A percentile compares a stretch with the other conserved stretches of the same genome.
phyloP scores from a whole-genome alignment of 2,329 filamentous ascomycete species.

The Teratosphaeria gauchensis region DNA sequence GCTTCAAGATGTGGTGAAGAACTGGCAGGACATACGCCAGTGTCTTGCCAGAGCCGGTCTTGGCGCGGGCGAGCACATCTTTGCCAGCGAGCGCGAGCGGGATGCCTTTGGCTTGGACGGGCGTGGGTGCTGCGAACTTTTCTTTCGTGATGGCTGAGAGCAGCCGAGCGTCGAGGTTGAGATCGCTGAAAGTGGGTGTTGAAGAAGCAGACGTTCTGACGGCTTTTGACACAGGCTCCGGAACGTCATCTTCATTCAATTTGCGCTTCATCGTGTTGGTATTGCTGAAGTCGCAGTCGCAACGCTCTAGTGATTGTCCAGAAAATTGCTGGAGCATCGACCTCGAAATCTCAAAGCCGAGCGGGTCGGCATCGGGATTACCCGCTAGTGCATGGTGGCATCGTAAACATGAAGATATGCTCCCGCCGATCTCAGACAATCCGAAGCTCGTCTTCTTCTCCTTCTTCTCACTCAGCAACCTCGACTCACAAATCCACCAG shows the following conservation, averaged over 20 bases:
- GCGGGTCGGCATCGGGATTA: no score
- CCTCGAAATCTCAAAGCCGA: neutral
- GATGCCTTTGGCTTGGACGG: conserved; percentile 78
- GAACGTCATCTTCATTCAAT: conserved; percentile 39
- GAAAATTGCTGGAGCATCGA: neutral
- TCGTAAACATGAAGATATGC: no score
- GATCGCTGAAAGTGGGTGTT: conserved; percentile 55
- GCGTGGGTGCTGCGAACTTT: conserved; percentile 77
- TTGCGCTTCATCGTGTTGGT: conserved; percentile 37
- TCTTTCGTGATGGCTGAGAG: conserved; percentile 78
- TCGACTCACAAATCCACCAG: no score
- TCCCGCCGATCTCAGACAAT: no score
- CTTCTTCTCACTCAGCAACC: no score
- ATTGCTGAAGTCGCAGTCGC: no score
- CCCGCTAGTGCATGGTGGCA: no score
- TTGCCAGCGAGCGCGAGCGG: conserved; percentile 78
- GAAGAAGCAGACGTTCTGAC: conserved; percentile 3
- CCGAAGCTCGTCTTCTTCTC: no score
- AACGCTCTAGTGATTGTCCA: neutral
- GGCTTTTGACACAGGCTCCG: conserved; percentile 25
- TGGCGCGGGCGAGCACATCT: conserved; percentile 84
- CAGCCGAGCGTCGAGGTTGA: conserved; percentile 75
- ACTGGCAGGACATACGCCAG: conserved; percentile 89
- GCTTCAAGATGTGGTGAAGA: conserved; percentile 72
- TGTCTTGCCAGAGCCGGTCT: conserved; percentile 94